Base-by-base conservation (phyloP, 106 monocot genomes). In the Acanthochlamys bracteata region DNA sequence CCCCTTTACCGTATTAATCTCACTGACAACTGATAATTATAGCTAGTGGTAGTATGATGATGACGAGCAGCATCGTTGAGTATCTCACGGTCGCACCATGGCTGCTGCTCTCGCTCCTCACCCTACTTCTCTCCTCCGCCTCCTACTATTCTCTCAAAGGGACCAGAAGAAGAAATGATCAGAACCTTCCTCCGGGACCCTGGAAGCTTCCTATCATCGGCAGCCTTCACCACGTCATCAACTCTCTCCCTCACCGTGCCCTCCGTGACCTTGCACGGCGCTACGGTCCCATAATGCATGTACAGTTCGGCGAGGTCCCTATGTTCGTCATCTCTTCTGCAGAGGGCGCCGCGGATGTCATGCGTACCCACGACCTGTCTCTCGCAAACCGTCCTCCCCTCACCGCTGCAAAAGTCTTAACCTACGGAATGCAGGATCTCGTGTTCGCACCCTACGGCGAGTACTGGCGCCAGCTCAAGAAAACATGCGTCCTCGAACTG, bases 401-500 rank as follows among this genome's bases (percentile, higher is more conserved):
- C 7, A 14, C 24, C 4, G 43, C 61, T 3, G 15, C 20, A 0
- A 41, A 63, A 24, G 46, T 71, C 33, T 10, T 71, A 25, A 10
- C 55, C 12, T 74, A 77, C 56, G 54, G 63, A 2, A 49, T 59
- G 17, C 61, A 54, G 22, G 66, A 58, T 41, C 0, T 84, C 26
- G 52, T 26, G 7, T 76, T 70, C 17, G 20, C 70, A 17, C 80
- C 76, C 39, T 80, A 80, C 11, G 80, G 80, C 59, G 63, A 61
- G 11, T 55, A 70, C 43, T 80, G 84, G 84, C 27, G 70, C 12
- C 73, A 80, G 52, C 46, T 74, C 19, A 71, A 73, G 3, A 76
- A 76, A 45, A 58, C 79, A 21, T 69, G 69, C 59, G 59, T 73
- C 15, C 7, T 71, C 21, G 80, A 84, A 61, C 53, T 84, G 0